Base-by-base conservation (phyloP, 176 grass and related monocot genomes). In the Musa beccarii region DNA sequence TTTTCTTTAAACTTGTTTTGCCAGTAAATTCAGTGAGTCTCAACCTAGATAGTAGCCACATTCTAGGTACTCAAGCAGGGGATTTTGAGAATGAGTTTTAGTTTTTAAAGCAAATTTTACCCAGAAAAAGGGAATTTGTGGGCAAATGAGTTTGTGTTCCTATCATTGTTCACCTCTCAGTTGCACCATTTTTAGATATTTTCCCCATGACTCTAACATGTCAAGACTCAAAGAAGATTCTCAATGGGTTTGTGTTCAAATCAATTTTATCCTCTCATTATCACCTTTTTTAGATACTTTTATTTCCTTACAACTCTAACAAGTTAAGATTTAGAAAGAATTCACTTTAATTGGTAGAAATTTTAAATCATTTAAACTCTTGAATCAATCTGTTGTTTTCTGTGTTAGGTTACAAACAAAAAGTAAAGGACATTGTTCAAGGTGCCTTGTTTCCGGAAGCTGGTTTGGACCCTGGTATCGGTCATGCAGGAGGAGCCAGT, bases 371-470 rank as follows among this genome's bases (percentile, higher is more conserved):
- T 51, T 9, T 11, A 8, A 19, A 43, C 54, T 78, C 10, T 9
- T 63, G 61, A 53, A 63, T n/a, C 71, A 73, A 51, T 34, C 52
- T 52, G 22, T 24, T 73, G 19, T 20, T 17, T 83, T 72, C 17
- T 54, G 11, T 68, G 63, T 74, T 84, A 99, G 96, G 96, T 72
- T 99, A 99, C 85, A 86, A 19, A 64, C 83, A 86, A 70, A 99
- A 92, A 51, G 91, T 91, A 52, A 81, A 78, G 16, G 91, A 99
- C 79, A 89, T 99, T 72, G 88, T 99, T 52, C 83, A 89, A 77
- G 86, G 81, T 67, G 91, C 91, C 85, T 80, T 99, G 68, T 99
- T 99, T 85, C 88, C 91, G 21, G 96, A 99, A 86, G 86, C 89
- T 82, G 88, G 88, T 72, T 74, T 91, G 52, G 81, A 85, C 74